Evolutionary conservation across 805 yeast genomes (phyloP).

Genomic region (Ogataea trehalophila): DNA sequence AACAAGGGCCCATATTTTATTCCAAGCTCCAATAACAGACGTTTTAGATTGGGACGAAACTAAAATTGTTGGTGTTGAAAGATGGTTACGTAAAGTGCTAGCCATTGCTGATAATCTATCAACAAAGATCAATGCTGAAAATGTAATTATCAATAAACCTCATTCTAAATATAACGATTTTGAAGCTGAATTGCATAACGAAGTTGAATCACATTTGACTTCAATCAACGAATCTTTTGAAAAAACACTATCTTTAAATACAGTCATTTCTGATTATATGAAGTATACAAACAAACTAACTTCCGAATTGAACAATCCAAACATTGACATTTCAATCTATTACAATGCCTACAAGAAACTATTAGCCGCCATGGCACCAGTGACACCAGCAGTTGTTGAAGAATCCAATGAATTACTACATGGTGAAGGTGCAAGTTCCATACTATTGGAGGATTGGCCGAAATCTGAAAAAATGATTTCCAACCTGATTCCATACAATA

Average conservation of each 20-base stretch:
- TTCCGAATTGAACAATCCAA: conserved; percentile 32
- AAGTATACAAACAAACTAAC: conserved; percentile 58
- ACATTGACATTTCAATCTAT: conserved; percentile 37
- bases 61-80: conserved; percentile 78
- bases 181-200: conserved; percentile 58
- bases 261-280: conserved; percentile 87
- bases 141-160: conserved; percentile 13
- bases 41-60: conserved; percentile 85
- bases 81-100: conserved; percentile 73
- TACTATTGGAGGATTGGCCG: conserved; percentile 69
- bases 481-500: conserved; percentile 39
- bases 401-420: conserved; percentile 66
- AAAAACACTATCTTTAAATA: conserved; percentile 62
- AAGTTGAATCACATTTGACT: conserved; percentile 40
- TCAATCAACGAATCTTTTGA: conserved; percentile 58
- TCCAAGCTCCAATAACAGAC: conserved; percentile 86
- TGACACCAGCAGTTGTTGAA: conserved; percentile 76
- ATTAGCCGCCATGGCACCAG: conserved; percentile 67
- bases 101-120: conserved; percentile 23
- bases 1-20: conserved; percentile 85
- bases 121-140: conserved; percentile 3
- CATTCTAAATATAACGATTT: conserved; percentile 24
- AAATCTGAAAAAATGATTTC: conserved; percentile 34
- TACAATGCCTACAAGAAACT: conserved; percentile 48
- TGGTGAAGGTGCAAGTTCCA: conserved; percentile 29